A percentile compares a stretch with the other conserved stretches of the same genome.
Evolutionary conservation across 768 basidiomycete species (phyloP).

Genomic region (Leccinum broughii): DNA sequence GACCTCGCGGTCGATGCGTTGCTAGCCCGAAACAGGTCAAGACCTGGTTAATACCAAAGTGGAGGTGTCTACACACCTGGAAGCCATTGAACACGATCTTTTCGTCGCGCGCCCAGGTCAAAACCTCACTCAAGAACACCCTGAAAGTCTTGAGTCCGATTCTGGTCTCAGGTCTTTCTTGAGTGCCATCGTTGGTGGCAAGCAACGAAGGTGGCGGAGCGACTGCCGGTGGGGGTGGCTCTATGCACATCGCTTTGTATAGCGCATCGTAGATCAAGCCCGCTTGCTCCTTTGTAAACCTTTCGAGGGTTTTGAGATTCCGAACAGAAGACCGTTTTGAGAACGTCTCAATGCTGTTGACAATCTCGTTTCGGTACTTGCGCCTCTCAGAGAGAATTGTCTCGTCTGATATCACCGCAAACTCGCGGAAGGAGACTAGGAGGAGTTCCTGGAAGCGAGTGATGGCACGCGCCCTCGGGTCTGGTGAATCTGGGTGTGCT

Average conservation of each 20-base stretch:
- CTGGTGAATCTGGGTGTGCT: slow-evolving; percentile 85
- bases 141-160: slow-evolving; percentile 85
- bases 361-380: slow-evolving; percentile 84
- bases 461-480: slow-evolving; percentile 89
- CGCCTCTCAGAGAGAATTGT: slow-evolving; percentile 85
- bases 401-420: slow-evolving; percentile 94
- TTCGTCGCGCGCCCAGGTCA: slow-evolving; percentile 95
- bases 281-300: slow-evolving; percentile 85
- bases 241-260: slow-evolving; percentile 79
- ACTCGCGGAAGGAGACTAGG: slow-evolving; percentile 96
- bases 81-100: slow-evolving; percentile 91
- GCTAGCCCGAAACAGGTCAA: slow-evolving; percentile 41
- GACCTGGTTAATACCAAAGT: slow-evolving; percentile 3
- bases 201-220: slow-evolving; percentile 53
- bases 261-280: slow-evolving; percentile 91
- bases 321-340: slow-evolving; percentile 89
- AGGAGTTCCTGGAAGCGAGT: slow-evolving; percentile 97
- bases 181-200: slow-evolving; percentile 54
- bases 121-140: slow-evolving; percentile 87
- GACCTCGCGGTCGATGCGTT: slow-evolving; percentile 85
- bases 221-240: slow-evolving; percentile 61
- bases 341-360: slow-evolving; percentile 91
- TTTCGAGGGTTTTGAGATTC: slow-evolving; percentile 75
- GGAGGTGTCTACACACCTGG: slow-evolving; percentile 48
- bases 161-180: slow-evolving; percentile 86